phyloP scores from a whole-genome alignment of 2,329 filamentous ascomycete species.

The Sporothrix luriei region DNA sequence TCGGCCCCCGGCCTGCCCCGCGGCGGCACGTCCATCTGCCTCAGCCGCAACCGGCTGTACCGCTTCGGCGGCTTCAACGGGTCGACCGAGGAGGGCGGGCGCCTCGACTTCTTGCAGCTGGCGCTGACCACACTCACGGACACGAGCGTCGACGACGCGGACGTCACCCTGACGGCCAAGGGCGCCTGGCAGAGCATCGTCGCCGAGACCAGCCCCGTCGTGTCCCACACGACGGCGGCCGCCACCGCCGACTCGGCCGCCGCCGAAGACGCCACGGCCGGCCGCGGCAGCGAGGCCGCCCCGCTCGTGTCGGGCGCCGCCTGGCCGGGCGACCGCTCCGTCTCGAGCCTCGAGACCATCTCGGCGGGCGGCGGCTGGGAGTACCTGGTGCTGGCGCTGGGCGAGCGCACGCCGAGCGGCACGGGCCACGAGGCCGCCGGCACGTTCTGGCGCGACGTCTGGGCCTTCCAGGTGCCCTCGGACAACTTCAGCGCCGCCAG shows the following conservation, averaged over 20 bases:
- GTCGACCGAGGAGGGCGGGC: conserved; percentile 67
- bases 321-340: conserved; percentile 59
- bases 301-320: conserved; percentile 25
- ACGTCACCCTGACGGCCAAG: conserved; percentile 55
- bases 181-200: conserved; percentile 55
- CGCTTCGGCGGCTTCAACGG: conserved; percentile 83
- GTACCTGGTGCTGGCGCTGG: conserved; percentile 64
- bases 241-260: background rate
- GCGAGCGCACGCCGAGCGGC: conserved; percentile 56
- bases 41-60: conserved; percentile 66
- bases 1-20: conserved; percentile 67
- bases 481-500: conserved; percentile 58
- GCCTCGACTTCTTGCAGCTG: conserved; percentile 67
- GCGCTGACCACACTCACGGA: conserved; percentile 60
- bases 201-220: conserved; percentile 24
- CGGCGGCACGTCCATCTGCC: conserved; percentile 68
- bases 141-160: conserved; percentile 46
- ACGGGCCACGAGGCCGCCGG: conserved; percentile 56
- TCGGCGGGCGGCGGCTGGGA: conserved; percentile 62
- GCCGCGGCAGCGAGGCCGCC: conserved; percentile 41
- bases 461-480: conserved; percentile 64
- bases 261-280: conserved; percentile 37
- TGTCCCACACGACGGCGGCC: conserved; percentile 33
- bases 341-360: conserved; percentile 57
- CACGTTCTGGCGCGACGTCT: conserved; percentile 62